These are phyloP conservation scores for Fusarium clavum DNA, from an alignment of 2,329 filamentous ascomycete genomes.

Conservation along the genomic window DNA sequence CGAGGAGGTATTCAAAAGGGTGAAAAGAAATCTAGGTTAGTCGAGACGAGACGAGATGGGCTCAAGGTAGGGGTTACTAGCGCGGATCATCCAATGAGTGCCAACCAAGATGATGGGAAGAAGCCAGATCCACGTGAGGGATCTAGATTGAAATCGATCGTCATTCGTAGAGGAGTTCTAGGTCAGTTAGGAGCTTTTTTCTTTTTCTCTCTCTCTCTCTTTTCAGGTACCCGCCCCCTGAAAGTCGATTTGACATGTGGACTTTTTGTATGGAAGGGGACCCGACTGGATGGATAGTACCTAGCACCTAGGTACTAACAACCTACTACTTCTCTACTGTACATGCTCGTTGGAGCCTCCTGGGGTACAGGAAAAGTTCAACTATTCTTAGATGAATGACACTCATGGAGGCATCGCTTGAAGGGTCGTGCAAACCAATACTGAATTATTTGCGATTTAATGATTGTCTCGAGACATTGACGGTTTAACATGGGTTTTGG, in stretches of 20 bases:
- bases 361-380: background rate
- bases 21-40: constrained; percentile 4
- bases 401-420: too few species aligned
- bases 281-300: background rate
- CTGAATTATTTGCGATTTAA: background rate
- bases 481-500: background rate
- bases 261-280: constrained; percentile 3
- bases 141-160: constrained; percentile 26
- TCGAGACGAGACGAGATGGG: constrained; percentile 1
- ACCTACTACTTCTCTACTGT: background rate
- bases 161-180: constrained; percentile 20
- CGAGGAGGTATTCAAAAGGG: constrained; percentile 20
- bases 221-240: constrained; percentile 24
- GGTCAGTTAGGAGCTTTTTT: constrained; percentile 13
- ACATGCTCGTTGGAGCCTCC: background rate
- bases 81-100: constrained; percentile 21
- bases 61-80: constrained; percentile 18
- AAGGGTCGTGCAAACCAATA: background rate
- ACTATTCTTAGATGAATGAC: background rate
- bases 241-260: constrained; percentile 27
- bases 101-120: constrained; percentile 11
- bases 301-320: background rate
- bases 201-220: background rate
- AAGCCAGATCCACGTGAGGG: constrained; percentile 28
- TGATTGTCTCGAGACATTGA: background rate